Conservation (phyloP, 192 early-diverging fungal genomes). For the Coemansia sp. region DNA sequence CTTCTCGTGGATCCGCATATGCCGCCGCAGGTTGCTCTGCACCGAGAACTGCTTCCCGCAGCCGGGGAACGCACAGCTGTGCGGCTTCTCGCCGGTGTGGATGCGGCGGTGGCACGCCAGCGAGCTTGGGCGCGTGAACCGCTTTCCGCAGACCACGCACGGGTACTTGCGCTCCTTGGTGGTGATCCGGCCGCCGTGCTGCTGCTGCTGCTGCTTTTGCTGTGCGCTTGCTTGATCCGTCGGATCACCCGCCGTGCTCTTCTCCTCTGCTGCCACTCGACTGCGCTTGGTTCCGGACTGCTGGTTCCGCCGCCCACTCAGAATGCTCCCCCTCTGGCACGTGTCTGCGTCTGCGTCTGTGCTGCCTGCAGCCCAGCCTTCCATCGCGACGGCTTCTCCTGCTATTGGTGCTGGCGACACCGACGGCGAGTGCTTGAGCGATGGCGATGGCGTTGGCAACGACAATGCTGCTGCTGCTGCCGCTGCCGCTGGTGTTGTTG, state of each 20-base stretch:
- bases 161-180: slow-evolving; percentile 51
- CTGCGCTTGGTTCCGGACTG: background rate
- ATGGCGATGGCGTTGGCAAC: slow-evolving; percentile 5
- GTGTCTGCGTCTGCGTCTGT: background rate
- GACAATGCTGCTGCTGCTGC: background rate
- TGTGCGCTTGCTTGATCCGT: background rate
- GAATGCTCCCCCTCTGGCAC: background rate
- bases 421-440: background rate
- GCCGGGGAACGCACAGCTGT: slow-evolving; percentile 38
- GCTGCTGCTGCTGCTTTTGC: background rate
- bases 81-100: slow-evolving; percentile 56
- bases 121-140: slow-evolving; percentile 47
- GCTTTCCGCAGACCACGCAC: slow-evolving; percentile 42
- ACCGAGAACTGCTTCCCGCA: slow-evolving; percentile 55
- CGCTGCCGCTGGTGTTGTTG: no score
- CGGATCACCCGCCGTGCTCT: background rate
- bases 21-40: slow-evolving; percentile 50
- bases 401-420: background rate
- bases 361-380: slow-evolving; percentile 6
- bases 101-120: slow-evolving; percentile 51
- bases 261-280: background rate
- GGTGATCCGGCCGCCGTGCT: slow-evolving; percentile 16
- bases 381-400: background rate
- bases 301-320: background rate
- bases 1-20: slow-evolving; percentile 49